phyloP scores from a whole-genome alignment of 495 filamentous ascomycete species.

The Cudoniella acicularis region DNA sequence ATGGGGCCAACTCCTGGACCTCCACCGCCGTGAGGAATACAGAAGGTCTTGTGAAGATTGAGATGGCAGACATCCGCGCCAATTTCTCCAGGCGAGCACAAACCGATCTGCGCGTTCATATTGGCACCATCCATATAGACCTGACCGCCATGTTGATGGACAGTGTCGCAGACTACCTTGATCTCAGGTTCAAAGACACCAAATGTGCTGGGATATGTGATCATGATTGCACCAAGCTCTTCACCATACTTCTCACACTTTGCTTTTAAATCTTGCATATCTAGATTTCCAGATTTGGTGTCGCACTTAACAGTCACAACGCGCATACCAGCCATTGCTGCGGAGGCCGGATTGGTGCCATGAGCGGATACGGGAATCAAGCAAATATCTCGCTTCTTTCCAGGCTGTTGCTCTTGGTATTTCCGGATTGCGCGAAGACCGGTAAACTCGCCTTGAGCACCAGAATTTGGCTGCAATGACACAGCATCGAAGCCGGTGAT shows the following conservation, averaged over 20 bases:
- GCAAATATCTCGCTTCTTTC: constrained; percentile 81
- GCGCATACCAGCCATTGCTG: constrained; percentile 96
- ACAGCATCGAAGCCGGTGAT: constrained; percentile 92
- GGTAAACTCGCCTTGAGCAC: constrained; percentile 94
- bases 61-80: constrained; percentile 97
- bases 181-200: constrained; percentile 93
- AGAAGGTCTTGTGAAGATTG: constrained; percentile 99
- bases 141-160: constrained; percentile 86
- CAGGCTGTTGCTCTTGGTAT: constrained; percentile 64
- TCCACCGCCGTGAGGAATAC: constrained; percentile 95
- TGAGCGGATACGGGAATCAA: constrained; percentile 96
- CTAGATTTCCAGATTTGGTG: constrained; percentile 81
- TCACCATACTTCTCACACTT: constrained; percentile 87
- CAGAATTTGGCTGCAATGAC: constrained; percentile 94
- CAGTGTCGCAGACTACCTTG: constrained; percentile 79
- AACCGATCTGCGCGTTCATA: constrained; percentile 97
- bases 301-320: constrained; percentile 95
- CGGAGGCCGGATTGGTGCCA: constrained; percentile 95
- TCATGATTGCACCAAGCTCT: constrained; percentile 92
- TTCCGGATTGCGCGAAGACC: constrained; percentile 90
- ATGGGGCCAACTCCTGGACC: constrained; percentile 96
- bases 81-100: constrained; percentile 95
- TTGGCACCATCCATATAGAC: constrained; percentile 99
- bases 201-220: constrained; percentile 97
- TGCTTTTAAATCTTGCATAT: constrained; percentile 77